phyloP scores from a whole-genome alignment of 2,329 filamentous ascomycete genomes.

The Anthostomella pinea region DNA sequence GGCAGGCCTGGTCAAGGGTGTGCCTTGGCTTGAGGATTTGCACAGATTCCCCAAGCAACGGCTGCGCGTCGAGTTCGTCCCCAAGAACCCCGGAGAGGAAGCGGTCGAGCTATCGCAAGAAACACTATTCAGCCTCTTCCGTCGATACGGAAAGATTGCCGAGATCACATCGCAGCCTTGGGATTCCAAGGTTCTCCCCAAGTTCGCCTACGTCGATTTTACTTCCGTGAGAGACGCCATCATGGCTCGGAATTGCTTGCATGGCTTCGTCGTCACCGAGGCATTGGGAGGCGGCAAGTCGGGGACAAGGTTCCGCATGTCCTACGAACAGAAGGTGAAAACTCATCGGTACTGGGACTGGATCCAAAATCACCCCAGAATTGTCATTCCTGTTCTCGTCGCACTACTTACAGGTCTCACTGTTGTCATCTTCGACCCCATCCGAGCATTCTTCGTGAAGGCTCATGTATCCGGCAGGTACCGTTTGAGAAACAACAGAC shows the following conservation, averaged over 20 bases:
- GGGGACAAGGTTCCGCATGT: constrained; percentile 75
- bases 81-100: constrained; percentile 65
- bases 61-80: constrained; percentile 80
- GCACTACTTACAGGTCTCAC: constrained; percentile 80
- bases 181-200: constrained; percentile 81
- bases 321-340: constrained; percentile 78
- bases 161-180: constrained; percentile 81
- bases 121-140: constrained; percentile 79
- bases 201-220: constrained; percentile 79
- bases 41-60: constrained; percentile 75
- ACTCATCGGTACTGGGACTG: constrained; percentile 81
- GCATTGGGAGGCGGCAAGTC: constrained; percentile 68
- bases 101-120: constrained; percentile 83
- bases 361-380: constrained; percentile 79
- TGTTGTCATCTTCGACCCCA: constrained; percentile 88
- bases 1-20: constrained; percentile 72
- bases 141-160: constrained; percentile 83
- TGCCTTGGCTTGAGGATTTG: constrained; percentile 92
- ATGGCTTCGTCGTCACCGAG: constrained; percentile 73
- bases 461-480: constrained; percentile 78
- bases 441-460: constrained; percentile 89
- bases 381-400: constrained; percentile 79
- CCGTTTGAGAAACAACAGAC: constrained; percentile 66
- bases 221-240: constrained; percentile 70
- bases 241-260: constrained; percentile 89